Conservation (phyloP, 1,139 yeast species). For the Lodderomyces jiufengensis region DNA sequence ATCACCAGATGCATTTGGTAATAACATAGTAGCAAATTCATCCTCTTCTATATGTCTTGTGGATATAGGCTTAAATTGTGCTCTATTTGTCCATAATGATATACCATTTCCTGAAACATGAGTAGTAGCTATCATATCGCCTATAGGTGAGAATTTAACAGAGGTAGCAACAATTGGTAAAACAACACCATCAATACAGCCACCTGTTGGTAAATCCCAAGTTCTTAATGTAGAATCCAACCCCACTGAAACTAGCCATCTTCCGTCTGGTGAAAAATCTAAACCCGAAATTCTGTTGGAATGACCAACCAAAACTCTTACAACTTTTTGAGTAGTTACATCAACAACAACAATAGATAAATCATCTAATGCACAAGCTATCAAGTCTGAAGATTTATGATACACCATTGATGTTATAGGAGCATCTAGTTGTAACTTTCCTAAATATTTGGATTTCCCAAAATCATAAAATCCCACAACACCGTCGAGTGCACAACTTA, state of each 20-base stretch:
- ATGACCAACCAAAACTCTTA: slow-evolving; percentile 89
- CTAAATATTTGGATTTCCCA: slow-evolving; percentile 63
- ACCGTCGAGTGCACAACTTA: slow-evolving; percentile 88
- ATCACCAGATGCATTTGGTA: slow-evolving; percentile 81
- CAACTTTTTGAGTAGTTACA: slow-evolving; percentile 72
- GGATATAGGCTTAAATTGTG: slow-evolving; percentile 75
- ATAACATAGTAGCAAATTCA: slow-evolving; percentile 55
- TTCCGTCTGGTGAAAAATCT: slow-evolving; percentile 92
- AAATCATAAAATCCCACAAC: slow-evolving; percentile 85
- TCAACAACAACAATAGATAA: slow-evolving; percentile 82
- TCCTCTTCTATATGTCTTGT: slow-evolving; percentile 75
- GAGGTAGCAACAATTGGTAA: slow-evolving; percentile 77
- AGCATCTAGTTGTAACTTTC: slow-evolving; percentile 65
- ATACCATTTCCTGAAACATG: slow-evolving; percentile 92
- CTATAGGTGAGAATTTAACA: slow-evolving; percentile 79
- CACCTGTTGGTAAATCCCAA: slow-evolving; percentile 98
- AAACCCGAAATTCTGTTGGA: slow-evolving; percentile 81
- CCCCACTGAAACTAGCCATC: slow-evolving; percentile 87
- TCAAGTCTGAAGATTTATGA: slow-evolving; percentile 77
- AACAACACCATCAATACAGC: slow-evolving; percentile 88
- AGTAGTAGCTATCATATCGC: slow-evolving; percentile 89
- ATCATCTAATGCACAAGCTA: slow-evolving; percentile 86
- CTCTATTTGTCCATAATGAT: slow-evolving; percentile 85
- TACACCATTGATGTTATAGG: slow-evolving; percentile 76
- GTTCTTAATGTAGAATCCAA: slow-evolving; percentile 88